These are phyloP conservation scores for Trichosanthes cucumerina DNA, from an alignment of 306 rosid genomes.

Conservation along the genomic window DNA sequence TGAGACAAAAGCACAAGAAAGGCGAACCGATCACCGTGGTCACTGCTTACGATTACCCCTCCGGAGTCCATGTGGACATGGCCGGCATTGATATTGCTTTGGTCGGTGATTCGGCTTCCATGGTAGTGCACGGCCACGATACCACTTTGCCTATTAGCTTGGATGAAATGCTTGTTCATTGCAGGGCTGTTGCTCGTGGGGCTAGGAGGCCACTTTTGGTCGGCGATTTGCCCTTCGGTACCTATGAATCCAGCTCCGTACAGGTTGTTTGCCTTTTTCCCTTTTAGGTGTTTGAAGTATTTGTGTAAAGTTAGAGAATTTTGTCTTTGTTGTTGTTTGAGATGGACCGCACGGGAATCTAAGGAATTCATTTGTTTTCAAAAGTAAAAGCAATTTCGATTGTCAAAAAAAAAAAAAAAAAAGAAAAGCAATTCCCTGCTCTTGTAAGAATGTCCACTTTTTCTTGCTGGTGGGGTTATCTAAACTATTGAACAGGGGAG, in stretches of 20 bases:
- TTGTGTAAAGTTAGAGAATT: background rate
- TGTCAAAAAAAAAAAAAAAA: background rate
- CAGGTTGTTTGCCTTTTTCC: slow-evolving; percentile 35
- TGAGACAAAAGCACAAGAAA: slow-evolving; percentile 43
- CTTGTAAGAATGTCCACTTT: background rate
- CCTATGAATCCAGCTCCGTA: slow-evolving; percentile 50
- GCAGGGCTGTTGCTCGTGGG: slow-evolving; percentile 80
- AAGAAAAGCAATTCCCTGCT: background rate
- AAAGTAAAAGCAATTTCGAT: too few species aligned
- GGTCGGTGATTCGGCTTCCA: slow-evolving; percentile 85
- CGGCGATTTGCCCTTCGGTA: slow-evolving; percentile 80
- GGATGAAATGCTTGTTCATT: slow-evolving; percentile 74
- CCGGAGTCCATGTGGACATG: slow-evolving; percentile 61
- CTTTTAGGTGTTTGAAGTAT: background rate
- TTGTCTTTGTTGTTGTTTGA: background rate
- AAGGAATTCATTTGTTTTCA: background rate
- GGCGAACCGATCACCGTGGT: slow-evolving; percentile 68
- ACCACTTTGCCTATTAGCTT: slow-evolving; percentile 64
- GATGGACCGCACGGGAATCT: background rate
- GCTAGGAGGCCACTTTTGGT: slow-evolving; percentile 67
- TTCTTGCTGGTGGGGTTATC: background rate
- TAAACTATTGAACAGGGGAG: background rate
- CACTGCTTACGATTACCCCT: slow-evolving; percentile 93
- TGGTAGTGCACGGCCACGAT: slow-evolving; percentile 93
- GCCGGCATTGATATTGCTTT: slow-evolving; percentile 60